Evolutionary conservation across 768 basidiomycete genomes (phyloP), one percentile per base, ranked within the genome.

Genomic region (Lactifluus rugatus): DNA sequence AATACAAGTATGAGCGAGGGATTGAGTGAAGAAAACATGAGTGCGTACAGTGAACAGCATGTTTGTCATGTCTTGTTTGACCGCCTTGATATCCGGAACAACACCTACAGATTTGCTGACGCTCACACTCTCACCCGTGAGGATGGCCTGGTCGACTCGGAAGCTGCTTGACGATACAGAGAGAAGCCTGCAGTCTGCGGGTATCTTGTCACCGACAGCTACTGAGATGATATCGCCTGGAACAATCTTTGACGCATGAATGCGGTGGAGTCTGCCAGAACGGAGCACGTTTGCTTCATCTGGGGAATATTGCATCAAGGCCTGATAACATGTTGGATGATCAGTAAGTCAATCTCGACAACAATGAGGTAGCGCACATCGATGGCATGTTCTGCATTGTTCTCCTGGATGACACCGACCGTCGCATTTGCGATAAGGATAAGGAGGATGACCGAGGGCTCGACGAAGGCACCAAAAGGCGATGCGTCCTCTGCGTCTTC

Each of bases 61-160:
- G 72, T 97, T 98, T 57, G 80, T 84, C 94, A 95, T 95, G 66
- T 99, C 95, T 72, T 98, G 95, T 73, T 95, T 96, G 58, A 98
- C 95, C 7, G 94, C 95, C 63, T 76, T 80, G 36, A 66, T 48
- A 66, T 97, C 95, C 10, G 74, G 64, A 47, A 99, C 85, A 31
- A 78, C 73, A 9, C 81, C 81, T 6, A 80, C 68, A 19, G 75
- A 81, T 74, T 99, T 99, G 75, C 83, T 81, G 42, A 97, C 94
- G 63, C 89, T 92, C 58, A 77, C 78, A 65, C 88, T 91, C 74
- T 99, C 95, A 25, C 95, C 95, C 2, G 95, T 99, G 52, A 99
- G 79, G 67, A 98, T 89, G 32, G 95, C 94, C 72, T 99, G 95
- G 71, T 98, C 95, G 53, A 97, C 77, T 52, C 93, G 81, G 74